Evolutionary conservation across 2,329 filamentous ascomycete genomes (phyloP).

Genomic region (Penicillium sp.): DNA sequence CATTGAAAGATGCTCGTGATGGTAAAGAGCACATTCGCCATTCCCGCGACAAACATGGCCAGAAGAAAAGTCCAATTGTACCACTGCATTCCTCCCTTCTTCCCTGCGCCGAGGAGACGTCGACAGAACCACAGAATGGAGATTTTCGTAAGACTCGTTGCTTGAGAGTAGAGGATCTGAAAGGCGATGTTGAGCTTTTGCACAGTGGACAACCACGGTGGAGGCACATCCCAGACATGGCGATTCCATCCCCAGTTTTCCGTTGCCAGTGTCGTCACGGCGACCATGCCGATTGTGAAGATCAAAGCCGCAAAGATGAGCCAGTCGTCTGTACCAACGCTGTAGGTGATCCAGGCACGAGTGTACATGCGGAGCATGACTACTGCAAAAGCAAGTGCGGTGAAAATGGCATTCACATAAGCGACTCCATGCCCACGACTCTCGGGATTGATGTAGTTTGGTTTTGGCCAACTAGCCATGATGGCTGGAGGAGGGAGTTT

Average conservation of each 20-base stretch:
- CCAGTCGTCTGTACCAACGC: slow-evolving; percentile 43
- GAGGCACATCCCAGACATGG: slow-evolving; percentile 39
- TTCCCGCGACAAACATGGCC: slow-evolving; percentile 27
- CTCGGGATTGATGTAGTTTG: slow-evolving; percentile 44
- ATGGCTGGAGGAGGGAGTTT: slow-evolving; percentile 38
- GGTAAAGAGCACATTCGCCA: slow-evolving; percentile 26
- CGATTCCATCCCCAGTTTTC: slow-evolving; percentile 32
- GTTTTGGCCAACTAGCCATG: slow-evolving; percentile 21
- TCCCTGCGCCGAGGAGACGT: slow-evolving; percentile 26
- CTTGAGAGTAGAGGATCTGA: slow-evolving; percentile 32
- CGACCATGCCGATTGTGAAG: slow-evolving; percentile 33
- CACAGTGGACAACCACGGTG: slow-evolving; percentile 21
- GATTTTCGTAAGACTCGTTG: slow-evolving; percentile 31
- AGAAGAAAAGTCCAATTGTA: slow-evolving; percentile 22
- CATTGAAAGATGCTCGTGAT: slow-evolving; percentile 36
- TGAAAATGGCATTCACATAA: slow-evolving; percentile 37
- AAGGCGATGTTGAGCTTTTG: slow-evolving; percentile 33
- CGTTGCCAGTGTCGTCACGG: slow-evolving; percentile 28
- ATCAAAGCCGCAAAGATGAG: slow-evolving; percentile 42
- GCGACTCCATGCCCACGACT: slow-evolving; percentile 41
- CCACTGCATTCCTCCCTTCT: slow-evolving; percentile 11
- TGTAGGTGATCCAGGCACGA: slow-evolving; percentile 40
- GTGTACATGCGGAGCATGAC: slow-evolving; percentile 44
- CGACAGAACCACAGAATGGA: slow-evolving; percentile 35
- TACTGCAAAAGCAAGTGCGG: slow-evolving; percentile 35